Percentiles rank a stretch among this genome's conserved stretches.
Evolutionary conservation across 2,329 filamentous ascomycete genomes (phyloP).

Genomic region (Colletotrichum scovillei): DNA sequence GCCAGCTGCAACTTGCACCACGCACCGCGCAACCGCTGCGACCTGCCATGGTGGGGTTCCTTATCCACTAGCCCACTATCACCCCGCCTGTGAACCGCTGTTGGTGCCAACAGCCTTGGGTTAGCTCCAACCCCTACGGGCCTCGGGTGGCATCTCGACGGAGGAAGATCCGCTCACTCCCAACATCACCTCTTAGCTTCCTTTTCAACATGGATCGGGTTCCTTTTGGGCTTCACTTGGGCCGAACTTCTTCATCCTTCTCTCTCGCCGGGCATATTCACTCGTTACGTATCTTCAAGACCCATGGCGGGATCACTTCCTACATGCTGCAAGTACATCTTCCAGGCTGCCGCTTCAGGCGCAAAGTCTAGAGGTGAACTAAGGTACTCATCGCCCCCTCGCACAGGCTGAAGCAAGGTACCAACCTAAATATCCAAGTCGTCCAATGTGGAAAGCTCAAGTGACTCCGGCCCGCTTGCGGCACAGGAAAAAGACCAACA

Average conservation of each 20-base stretch:
- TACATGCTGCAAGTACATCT: not conserved
- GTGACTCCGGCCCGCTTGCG: constrained; percentile 13
- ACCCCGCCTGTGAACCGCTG: constrained; percentile 20
- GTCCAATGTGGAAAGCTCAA: constrained; percentile 18
- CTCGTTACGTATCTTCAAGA: not conserved
- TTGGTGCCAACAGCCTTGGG: constrained; percentile 8
- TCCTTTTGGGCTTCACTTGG: not conserved
- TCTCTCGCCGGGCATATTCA: too few relatives aligned
- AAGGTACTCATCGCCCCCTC: not conserved
- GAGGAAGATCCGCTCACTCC: constrained; percentile 23
- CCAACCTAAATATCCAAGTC: constrained; percentile 29
- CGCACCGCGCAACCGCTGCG: not conserved
- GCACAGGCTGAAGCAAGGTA: constrained; percentile 15
- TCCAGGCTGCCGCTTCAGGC: not conserved
- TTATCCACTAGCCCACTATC: constrained; percentile 7
- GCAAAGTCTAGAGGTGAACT: not conserved
- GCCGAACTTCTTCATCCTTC: not conserved
- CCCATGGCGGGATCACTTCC: not conserved
- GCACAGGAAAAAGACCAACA: not conserved
- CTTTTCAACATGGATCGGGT: not conserved
- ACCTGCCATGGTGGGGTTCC: constrained; percentile 2
- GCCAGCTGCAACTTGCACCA: constrained; percentile 4
- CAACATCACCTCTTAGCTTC: constrained; percentile 26
- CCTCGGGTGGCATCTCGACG: constrained; percentile 15
- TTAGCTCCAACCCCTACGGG: not conserved